Base-by-base conservation (phyloP, 2,329 filamentous ascomycete species). In the Fusarium pseudocircinatum region DNA sequence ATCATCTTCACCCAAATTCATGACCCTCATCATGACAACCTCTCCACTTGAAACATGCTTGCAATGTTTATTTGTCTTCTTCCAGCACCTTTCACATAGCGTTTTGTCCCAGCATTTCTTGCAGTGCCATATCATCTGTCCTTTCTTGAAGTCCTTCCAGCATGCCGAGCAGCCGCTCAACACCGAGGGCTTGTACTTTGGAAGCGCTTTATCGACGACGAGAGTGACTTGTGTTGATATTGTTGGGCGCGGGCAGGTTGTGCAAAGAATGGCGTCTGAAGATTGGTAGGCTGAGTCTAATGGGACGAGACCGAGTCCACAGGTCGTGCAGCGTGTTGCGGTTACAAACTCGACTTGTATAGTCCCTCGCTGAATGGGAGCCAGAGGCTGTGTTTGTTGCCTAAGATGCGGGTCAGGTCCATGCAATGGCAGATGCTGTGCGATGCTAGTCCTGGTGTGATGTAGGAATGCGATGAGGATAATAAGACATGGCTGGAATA, bases 351-450 rank as follows among this genome's bases (percentile, higher is more conserved):
- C 30, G 11, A n/a, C 30, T 34, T 8, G 24, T 34, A 5, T 10
- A n/a, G 1, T 50, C 0, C 9, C 8, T 34, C 4, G n/a, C 14
- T 34, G n/a, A 18, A 20, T 20, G 16, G 1, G 30, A 24, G 4
- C 15, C 16, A 14, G 12, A 7, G n/a, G 3, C 16, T 20, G n/a
- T 18, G 47, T 18, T 14, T 20, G 12, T 20, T 50, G 2, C 12
- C 12, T 9, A 12, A n/a, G 44, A n/a, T 3, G n/a, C 3, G 30
- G 8, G n/a, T 24, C 34, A n/a, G 46, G 12, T 9, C 15, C 3
- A n/a, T 8, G 9, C 6, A 10, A 18, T 50, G 22, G 12, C 6
- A 24, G 14, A 16, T 30, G 13, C 20, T 47, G 13, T 11, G 15
- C 20, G 30, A 15, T 15, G 20, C 28, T n/a, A 13, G 4, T 10